Conservation (phyloP, 2,329 filamentous ascomycete genomes). For the Aspergillus ochraceus region DNA sequence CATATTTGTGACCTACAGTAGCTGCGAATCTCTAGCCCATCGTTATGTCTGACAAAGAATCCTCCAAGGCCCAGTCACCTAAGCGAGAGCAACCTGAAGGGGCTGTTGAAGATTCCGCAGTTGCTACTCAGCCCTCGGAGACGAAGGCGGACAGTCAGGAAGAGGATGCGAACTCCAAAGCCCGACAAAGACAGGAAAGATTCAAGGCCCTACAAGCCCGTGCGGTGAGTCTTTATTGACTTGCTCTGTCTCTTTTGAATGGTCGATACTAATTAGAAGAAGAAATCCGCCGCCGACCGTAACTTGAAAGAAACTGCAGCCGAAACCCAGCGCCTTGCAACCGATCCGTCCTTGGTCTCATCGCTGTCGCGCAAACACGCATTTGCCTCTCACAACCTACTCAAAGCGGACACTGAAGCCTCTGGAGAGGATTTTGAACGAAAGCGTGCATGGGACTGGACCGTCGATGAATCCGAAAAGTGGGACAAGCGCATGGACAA, state of each 20-base stretch:
- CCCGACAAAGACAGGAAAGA: conserved; percentile 69
- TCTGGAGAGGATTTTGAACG: conserved; percentile 91
- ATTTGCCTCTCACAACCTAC: conserved; percentile 84
- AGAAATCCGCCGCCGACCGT: conserved; percentile 44
- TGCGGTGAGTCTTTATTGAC: conserved; percentile 48
- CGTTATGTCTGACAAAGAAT: conserved; percentile 8
- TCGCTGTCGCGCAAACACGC: conserved; percentile 82
- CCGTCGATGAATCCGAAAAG: conserved; percentile 84
- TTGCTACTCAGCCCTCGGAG: neutral
- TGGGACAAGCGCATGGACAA: conserved; percentile 93
- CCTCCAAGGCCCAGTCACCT: conserved; percentile 2
- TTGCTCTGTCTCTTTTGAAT: neutral
- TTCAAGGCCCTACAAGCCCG: conserved; percentile 87
- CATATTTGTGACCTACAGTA: too few species aligned
- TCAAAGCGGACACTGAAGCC: conserved; percentile 87
- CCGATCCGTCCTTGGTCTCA: conserved; percentile 74
- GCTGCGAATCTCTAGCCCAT: too few species aligned
- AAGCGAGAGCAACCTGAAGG: conserved; percentile 11
- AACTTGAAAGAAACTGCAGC: conserved; percentile 83
- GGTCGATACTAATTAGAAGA: conserved; percentile 20
- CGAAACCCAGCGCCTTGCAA: conserved; percentile 76
- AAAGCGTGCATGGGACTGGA: conserved; percentile 99
- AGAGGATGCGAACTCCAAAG: conserved; percentile 30
- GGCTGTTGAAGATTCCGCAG: neutral
- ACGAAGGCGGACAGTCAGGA: conserved; percentile 11